Evolutionary conservation across 2,329 filamentous ascomycete species (phyloP).

Genomic region (Beauveria pseudobassiana): DNA sequence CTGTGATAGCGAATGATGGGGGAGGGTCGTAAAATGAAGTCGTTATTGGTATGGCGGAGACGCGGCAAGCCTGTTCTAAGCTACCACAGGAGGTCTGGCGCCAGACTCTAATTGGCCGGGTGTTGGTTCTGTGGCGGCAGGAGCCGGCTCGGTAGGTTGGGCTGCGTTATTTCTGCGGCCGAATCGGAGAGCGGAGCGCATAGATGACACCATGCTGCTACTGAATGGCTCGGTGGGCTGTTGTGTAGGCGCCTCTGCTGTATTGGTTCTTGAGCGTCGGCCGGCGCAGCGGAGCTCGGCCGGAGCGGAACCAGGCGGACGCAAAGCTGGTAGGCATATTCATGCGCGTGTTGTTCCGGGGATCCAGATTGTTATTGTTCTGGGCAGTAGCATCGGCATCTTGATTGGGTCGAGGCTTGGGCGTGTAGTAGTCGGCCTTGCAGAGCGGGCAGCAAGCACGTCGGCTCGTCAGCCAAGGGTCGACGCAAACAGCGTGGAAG

Average conservation of each 20-base stretch:
- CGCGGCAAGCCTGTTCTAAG: background rate
- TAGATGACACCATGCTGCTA: slow-evolving; percentile 23
- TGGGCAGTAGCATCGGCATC: slow-evolving; percentile 31
- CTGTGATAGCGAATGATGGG: background rate
- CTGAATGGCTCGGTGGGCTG: slow-evolving; percentile 14
- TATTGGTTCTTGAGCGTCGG: background rate
- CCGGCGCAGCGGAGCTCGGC: background rate
- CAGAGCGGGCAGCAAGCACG: slow-evolving; percentile 94
- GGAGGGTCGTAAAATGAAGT: background rate
- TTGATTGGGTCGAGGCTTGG: slow-evolving; percentile 66
- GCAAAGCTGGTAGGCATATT: slow-evolving; percentile 39
- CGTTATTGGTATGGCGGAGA: background rate
- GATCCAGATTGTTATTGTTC: slow-evolving; percentile 20
- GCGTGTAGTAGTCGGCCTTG: slow-evolving; percentile 95
- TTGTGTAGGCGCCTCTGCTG: background rate
- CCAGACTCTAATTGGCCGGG: slow-evolving; percentile 42
- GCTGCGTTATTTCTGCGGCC: slow-evolving; percentile 21
- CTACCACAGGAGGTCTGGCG: background rate
- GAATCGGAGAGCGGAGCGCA: slow-evolving; percentile 26
- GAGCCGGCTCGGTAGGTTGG: slow-evolving; percentile 9
- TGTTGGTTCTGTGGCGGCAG: slow-evolving; percentile 25
- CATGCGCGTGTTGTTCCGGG: slow-evolving; percentile 36
- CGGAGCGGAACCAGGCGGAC: slow-evolving; percentile 30
- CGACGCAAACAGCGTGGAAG: slow-evolving; percentile 91
- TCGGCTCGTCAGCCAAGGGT: slow-evolving; percentile 92